Evolutionary conservation across 2,329 filamentous ascomycete species (phyloP), one percentile per base, ranked within the genome.

Genomic region (Drechslerella stenobrocha): DNA sequence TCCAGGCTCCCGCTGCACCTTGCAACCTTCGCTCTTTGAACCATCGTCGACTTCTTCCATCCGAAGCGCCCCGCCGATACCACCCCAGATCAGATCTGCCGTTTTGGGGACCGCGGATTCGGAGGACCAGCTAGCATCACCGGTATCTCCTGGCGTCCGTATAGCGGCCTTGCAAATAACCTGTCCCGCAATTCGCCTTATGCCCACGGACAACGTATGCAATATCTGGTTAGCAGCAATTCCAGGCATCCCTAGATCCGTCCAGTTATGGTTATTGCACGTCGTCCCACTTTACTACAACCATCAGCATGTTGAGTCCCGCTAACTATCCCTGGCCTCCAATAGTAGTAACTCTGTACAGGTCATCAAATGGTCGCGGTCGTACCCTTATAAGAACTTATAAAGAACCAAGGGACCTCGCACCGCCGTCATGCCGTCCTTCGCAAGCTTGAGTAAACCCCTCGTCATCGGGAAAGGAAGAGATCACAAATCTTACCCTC

Each of bases 391-490:
- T n/a, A 30, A 20, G 9, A 2, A 13, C 55, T 50, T 67, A 56
- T 56, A 67, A 60, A 56, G 63, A 53, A 48, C 55, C 51, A 32
- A 26, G 55, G 63, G 44, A 67, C 59, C 63, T 56, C 63, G 55
- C 63, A 47, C 58, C 34, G 53, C 46, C 44, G 45, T 50, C 48
- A 67, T 67, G 63, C 63, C 63, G 50, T 67, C 63, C 63, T 67
- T 67, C 46, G 63, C 63, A 24, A 67, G 63, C 51, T 67, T 67
- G 37, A 67, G 50, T 44, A 67, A 60, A 45, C 63, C 63, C 13
- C 46, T 67, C 48, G 30, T 51, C 15, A 60, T 60, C 40, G 63
- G 63, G 20, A 59, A 67, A 37, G 55, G 50, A 24, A 60, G 45
- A 44, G 63, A 40, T 35, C 55, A 60, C 20, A 60, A 56, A 50